Percentiles rank a stretch among this genome's conserved stretches.
Conservation (phyloP, 371 early-diverging fungal species). For the Mucor lusitanicus region DNA sequence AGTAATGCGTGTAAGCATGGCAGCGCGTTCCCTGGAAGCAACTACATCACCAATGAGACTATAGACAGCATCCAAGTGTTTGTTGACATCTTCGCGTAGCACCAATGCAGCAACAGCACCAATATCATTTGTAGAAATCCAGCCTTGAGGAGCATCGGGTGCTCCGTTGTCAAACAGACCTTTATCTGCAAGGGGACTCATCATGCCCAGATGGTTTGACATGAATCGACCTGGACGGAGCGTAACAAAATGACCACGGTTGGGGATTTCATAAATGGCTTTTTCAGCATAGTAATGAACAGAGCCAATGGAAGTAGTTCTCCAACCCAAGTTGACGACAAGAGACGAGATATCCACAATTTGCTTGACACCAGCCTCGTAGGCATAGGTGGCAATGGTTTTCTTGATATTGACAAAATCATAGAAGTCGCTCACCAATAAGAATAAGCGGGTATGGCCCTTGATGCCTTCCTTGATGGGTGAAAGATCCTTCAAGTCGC, state of each 20-base stretch:
- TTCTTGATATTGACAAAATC: constrained; percentile 9
- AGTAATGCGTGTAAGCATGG: constrained; percentile 6
- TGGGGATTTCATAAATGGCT: constrained; percentile 21
- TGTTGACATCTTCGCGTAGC: constrained; percentile 17
- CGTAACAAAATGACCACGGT: constrained; percentile 26
- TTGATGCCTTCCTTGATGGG: constrained; percentile 23
- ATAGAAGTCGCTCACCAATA: constrained; percentile 23
- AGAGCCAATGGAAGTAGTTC: constrained; percentile 8
- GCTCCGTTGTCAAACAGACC: constrained; percentile 5
- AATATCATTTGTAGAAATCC: constrained; percentile 28
- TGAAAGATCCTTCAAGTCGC: constrained; percentile 27
- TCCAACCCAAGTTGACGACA: constrained; percentile 18
- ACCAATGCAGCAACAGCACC: constrained; percentile 26
- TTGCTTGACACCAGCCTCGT: constrained; percentile 37
- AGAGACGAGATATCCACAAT: constrained; percentile 34
- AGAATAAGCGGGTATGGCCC: constrained; percentile 33
- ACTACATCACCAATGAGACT: constrained; percentile 5
- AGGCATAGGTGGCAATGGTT: constrained; percentile 16
- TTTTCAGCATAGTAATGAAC: constrained; percentile 30
- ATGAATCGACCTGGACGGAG: constrained; percentile 39
- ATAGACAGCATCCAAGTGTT: constrained; percentile 24
- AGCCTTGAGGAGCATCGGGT: constrained; percentile 2
- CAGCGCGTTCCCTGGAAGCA: constrained; percentile 16
- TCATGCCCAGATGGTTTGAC: constrained; percentile 19
- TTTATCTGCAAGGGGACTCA: background rate